phyloP scores from a whole-genome alignment of 371 early-diverging fungal genomes.

The Mortierella sp. region DNA sequence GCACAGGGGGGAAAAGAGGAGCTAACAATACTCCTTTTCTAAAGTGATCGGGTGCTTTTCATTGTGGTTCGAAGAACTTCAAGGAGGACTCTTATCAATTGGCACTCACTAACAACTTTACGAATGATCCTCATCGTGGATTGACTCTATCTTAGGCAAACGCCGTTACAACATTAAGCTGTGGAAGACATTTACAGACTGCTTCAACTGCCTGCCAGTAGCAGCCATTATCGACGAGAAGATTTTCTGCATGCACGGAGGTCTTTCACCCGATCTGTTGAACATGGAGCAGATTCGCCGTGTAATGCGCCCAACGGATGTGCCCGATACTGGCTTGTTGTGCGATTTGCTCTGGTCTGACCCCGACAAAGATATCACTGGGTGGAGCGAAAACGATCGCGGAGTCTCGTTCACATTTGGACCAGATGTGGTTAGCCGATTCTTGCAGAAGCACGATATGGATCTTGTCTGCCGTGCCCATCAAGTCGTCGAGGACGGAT shows the following conservation, averaged over 20 bases:
- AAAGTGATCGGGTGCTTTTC: not conserved
- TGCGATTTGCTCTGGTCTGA: conserved; percentile 98
- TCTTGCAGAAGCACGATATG: conserved; percentile 94
- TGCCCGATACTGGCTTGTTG: conserved; percentile 90
- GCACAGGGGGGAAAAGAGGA: not conserved
- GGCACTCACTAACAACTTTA: not conserved
- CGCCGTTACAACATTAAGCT: conserved; percentile 93
- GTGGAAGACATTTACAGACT: conserved; percentile 94
- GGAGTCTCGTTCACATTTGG: conserved; percentile 95
- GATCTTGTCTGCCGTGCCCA: conserved; percentile 96
- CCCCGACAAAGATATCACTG: conserved; percentile 86
- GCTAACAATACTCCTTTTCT: not conserved
- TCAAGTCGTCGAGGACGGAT: conserved; percentile 97
- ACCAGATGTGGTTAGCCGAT: conserved; percentile 87
- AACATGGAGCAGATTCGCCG: conserved; percentile 91
- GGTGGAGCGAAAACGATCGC: conserved; percentile 95
- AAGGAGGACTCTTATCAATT: not conserved
- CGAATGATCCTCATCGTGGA: not conserved
- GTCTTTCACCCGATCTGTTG: conserved; percentile 91
- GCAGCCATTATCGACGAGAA: conserved; percentile 95
- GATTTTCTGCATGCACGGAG: conserved; percentile 98
- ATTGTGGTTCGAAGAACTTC: not conserved
- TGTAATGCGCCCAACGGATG: conserved; percentile 95
- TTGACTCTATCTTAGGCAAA: conserved; percentile 72
- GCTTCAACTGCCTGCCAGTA: conserved; percentile 95